Evolutionary conservation across 495 filamentous ascomycete genomes (phyloP), one percentile per base, ranked within the genome.

Genomic region (Tuber melanosporum): DNA sequence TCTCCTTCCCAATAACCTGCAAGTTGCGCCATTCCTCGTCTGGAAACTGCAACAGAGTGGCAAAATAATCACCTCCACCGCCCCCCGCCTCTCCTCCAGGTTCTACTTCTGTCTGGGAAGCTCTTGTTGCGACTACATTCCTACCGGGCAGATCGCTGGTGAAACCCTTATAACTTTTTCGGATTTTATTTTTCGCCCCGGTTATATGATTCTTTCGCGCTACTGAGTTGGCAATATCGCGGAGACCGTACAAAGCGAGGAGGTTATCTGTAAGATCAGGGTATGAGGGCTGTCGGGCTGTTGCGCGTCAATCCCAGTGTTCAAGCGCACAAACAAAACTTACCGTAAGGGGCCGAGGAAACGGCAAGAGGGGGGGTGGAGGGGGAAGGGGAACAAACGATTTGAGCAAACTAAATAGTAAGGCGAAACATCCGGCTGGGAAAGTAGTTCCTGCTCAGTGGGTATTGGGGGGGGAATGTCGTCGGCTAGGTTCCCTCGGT

Each of bases 101-200:
- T 78, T 89, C 89, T 47, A 88, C 84, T 1, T 89, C 84, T 75
- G 90, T 90, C 72, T 81, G 78, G 39, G 78, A 74, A 43, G 82
- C 75, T 47, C 81, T 81, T 73, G 82, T 78, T 26, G 79, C 73
- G 36, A 83, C 82, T 45, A 80, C 75, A 76, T 91, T 90, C 73
- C 88, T 88, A 39, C 91, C 91, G 41, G 91, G 86, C 39, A 93
- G 84, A 39, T 85, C 85, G 80, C 91, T 91, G 79, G 92, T 85
- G 79, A 92, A 89, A 71, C 89, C 89, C 81, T 93, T 91, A 83
- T 93, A 93, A 22, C 91, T 91, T 82, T 93, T 93, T 74, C 91
- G 85, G 46, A 93, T 85, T 78, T 90, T 89, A 81, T 92, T 92
- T 84, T 93, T 93, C 78, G 90, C 89, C 62, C 90, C 91, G 9